Conservation (phyloP, 2,329 filamentous ascomycete genomes). For the Monosporascus cannonballus region DNA sequence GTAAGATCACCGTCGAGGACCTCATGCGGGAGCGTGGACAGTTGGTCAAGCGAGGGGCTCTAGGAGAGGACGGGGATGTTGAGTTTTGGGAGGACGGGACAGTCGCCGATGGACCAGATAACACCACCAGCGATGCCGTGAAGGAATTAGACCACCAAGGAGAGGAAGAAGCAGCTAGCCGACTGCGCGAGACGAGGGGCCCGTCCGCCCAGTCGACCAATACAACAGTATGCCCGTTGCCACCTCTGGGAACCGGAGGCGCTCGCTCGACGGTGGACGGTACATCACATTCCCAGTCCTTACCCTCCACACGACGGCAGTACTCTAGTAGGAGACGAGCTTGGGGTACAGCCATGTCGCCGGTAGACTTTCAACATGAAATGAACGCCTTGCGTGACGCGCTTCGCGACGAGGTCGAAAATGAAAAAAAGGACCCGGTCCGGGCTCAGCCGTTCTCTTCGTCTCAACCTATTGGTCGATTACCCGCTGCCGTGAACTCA, state of each 20-base stretch:
- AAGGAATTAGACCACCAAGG: background rate
- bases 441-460: too few species aligned
- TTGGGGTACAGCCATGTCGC: background rate
- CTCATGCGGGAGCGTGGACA: conserved; percentile 71
- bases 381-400: too few species aligned
- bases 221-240: conserved; percentile 1
- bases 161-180: conserved; percentile 4
- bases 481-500: too few species aligned
- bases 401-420: too few species aligned
- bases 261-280: conserved; percentile 11
- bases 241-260: conserved; percentile 5
- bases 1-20: conserved; percentile 66
- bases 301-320: background rate
- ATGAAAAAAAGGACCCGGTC: too few species aligned
- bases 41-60: conserved; percentile 62
- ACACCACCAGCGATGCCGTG: background rate
- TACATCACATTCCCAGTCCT: background rate
- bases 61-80: conserved; percentile 75
- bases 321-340: background rate
- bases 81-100: conserved; percentile 83
- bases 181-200: conserved; percentile 6
- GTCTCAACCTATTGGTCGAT: too few species aligned
- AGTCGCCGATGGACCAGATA: conserved; percentile 19
- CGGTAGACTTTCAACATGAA: too few species aligned
- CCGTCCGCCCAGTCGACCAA: conserved; percentile 13